Percentiles rank a stretch among this genome's conserved stretches.
These are phyloP conservation scores for Zanthoxylum bungeanum DNA, from an alignment of 345 rosid genomes.

Conservation along the genomic window DNA sequence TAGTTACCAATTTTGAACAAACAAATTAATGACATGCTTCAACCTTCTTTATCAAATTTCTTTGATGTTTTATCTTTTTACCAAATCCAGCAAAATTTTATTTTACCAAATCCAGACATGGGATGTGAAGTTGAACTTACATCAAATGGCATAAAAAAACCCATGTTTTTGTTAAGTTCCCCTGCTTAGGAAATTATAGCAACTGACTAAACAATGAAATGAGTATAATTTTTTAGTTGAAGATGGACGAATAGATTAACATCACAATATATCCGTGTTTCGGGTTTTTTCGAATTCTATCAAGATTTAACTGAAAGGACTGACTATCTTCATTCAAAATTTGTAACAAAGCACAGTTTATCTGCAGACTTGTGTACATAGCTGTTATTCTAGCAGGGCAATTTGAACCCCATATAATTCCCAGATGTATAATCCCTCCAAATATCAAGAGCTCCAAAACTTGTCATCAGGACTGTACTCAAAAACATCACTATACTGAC, in stretches of 20 bases:
- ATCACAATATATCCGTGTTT: too few relatives aligned
- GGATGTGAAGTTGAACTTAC: not conserved
- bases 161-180: not conserved
- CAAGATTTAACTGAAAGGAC: too few relatives aligned
- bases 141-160: not conserved
- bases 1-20: too few relatives aligned
- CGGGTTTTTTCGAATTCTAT: too few relatives aligned
- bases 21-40: too few relatives aligned
- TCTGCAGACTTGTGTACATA: slow-evolving; percentile 3
- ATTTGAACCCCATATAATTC: slow-evolving; percentile 66
- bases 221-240: not conserved
- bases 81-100: too few relatives aligned
- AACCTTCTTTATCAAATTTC: too few relatives aligned
- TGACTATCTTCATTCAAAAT: not conserved
- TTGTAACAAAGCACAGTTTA: not conserved
- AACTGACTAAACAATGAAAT: not conserved
- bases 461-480: slow-evolving; percentile 69
- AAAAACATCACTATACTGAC: slow-evolving; percentile 75
- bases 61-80: too few relatives aligned
- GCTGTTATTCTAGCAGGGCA: slow-evolving; percentile 50
- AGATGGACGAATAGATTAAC: not conserved
- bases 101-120: not conserved
- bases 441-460: slow-evolving; percentile 60
- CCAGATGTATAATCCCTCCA: slow-evolving; percentile 66
- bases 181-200: not conserved